Evolutionary conservation across 2,329 filamentous ascomycete species (phyloP).

Genomic region (Myriangium duriaei): DNA sequence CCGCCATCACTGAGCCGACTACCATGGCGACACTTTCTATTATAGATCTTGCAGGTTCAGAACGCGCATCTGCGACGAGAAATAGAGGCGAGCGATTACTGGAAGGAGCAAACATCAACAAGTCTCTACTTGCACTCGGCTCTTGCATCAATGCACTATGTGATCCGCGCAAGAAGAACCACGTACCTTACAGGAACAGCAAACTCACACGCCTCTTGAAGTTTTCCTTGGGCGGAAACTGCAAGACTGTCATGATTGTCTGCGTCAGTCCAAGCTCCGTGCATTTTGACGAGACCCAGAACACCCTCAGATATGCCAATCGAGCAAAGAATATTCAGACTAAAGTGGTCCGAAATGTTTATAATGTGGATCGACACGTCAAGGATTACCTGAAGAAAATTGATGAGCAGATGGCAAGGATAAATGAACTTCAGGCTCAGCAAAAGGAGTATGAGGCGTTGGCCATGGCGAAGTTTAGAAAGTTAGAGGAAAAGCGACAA

Average conservation of each 20-base stretch:
- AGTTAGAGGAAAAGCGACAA: constrained; percentile 77
- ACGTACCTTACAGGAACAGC: constrained; percentile 94
- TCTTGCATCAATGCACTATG: constrained; percentile 98
- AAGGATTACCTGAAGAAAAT: constrained; percentile 99
- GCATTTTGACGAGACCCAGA: constrained; percentile 96
- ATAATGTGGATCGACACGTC: constrained; percentile 97
- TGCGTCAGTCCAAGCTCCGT: constrained; percentile 93
- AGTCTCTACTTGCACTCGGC: constrained; percentile 83
- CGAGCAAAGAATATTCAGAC: constrained; percentile 99
- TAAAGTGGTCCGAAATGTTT: constrained; percentile 97
- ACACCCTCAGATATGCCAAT: constrained; percentile 93
- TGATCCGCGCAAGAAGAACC: constrained; percentile 79
- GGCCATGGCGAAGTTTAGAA: constrained; percentile 80
- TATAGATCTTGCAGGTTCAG: constrained; percentile 91
- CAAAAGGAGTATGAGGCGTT: constrained; percentile 76
- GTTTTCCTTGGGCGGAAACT: constrained; percentile 94
- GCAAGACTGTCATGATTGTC: constrained; percentile 99
- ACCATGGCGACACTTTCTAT: constrained; percentile 98
- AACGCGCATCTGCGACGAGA: constrained; percentile 91
- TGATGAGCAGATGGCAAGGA: constrained; percentile 93
- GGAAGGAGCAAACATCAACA: constrained; percentile 98
- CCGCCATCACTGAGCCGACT: constrained; percentile 82
- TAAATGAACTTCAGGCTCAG: constrained; percentile 87
- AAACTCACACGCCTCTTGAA: constrained; percentile 92
- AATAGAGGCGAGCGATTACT: constrained; percentile 83